phyloP scores from a whole-genome alignment of 2,329 filamentous ascomycete genomes.

The Rhinocladiella mackenziei region DNA sequence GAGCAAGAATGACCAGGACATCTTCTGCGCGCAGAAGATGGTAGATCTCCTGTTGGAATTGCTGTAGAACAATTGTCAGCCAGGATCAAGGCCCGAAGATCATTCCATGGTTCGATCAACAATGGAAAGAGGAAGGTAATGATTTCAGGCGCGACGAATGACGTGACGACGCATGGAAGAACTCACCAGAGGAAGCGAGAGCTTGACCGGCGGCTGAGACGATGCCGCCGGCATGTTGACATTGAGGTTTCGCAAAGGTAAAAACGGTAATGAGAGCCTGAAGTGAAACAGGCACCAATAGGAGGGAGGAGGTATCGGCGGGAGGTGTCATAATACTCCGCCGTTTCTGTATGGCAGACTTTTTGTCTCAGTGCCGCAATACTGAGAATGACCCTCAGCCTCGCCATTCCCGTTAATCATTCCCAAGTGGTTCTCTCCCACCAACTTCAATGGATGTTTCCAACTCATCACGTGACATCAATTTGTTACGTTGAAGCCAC shows the following conservation, averaged over 20 bases:
- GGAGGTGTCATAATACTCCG: too few species aligned
- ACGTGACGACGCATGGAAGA: background rate
- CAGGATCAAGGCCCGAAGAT: background rate
- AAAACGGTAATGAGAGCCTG: background rate
- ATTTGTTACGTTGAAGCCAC: too few species aligned
- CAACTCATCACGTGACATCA: too few species aligned
- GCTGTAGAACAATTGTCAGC: constrained; percentile 38
- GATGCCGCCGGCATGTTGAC: constrained; percentile 42
- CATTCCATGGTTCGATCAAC: too few species aligned
- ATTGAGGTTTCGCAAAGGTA: constrained; percentile 9
- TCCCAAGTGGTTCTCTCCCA: too few species aligned
- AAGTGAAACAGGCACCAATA: too few species aligned
- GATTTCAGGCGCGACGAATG: background rate
- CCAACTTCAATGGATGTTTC: too few species aligned
- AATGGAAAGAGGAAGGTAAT: background rate
- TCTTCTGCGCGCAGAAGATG: constrained; percentile 84
- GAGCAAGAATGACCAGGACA: constrained; percentile 87
- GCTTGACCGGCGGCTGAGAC: constrained; percentile 53
- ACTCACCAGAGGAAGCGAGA: constrained; percentile 58
- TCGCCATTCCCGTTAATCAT: too few species aligned
- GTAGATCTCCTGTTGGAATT: constrained; percentile 95
- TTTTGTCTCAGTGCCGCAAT: too few species aligned
- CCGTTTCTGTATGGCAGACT: too few species aligned
- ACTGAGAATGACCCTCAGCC: too few species aligned
- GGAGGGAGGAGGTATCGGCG: too few species aligned